These are phyloP conservation scores for Penicillium coprophilum DNA, from an alignment of 495 filamentous ascomycete genomes.

Conservation along the genomic window DNA sequence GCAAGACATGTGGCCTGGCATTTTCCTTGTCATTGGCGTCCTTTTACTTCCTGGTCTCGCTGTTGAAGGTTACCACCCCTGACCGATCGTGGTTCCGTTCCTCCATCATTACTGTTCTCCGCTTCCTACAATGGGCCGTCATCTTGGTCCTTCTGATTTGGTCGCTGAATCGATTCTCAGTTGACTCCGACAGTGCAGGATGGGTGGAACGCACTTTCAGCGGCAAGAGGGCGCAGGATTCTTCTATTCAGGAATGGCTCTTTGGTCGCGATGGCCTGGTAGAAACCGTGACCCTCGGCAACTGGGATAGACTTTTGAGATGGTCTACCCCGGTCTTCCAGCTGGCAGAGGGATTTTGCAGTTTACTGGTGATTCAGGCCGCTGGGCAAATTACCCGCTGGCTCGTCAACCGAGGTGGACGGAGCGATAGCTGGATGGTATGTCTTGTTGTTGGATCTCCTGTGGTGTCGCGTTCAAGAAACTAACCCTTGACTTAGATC, in stretches of 20 bases:
- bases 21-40: constrained; percentile 82
- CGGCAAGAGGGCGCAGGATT: constrained; percentile 61
- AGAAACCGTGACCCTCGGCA: constrained; percentile 74
- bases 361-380: constrained; percentile 90
- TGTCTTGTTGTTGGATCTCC: constrained; percentile 33
- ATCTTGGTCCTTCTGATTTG: constrained; percentile 87
- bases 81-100: constrained; percentile 71
- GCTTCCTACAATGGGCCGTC: constrained; percentile 76
- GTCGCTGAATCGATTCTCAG: constrained; percentile 89
- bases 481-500: constrained; percentile 58
- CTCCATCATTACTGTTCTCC: constrained; percentile 60
- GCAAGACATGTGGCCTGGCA: constrained; percentile 86
- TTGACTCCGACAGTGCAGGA: constrained; percentile 68
- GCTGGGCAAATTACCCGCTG: constrained; percentile 92
- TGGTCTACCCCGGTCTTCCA: constrained; percentile 97
- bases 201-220: constrained; percentile 83
- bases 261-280: constrained; percentile 77
- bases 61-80: constrained; percentile 78
- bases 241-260: constrained; percentile 73
- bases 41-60: constrained; percentile 88
- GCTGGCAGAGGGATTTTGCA: constrained; percentile 93
- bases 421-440: constrained; percentile 97
- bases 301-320: constrained; percentile 84
- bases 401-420: constrained; percentile 83
- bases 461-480: constrained; percentile 23